Base-by-base conservation (phyloP, 441 rosid species). In the Syzygium syzygioides region DNA sequence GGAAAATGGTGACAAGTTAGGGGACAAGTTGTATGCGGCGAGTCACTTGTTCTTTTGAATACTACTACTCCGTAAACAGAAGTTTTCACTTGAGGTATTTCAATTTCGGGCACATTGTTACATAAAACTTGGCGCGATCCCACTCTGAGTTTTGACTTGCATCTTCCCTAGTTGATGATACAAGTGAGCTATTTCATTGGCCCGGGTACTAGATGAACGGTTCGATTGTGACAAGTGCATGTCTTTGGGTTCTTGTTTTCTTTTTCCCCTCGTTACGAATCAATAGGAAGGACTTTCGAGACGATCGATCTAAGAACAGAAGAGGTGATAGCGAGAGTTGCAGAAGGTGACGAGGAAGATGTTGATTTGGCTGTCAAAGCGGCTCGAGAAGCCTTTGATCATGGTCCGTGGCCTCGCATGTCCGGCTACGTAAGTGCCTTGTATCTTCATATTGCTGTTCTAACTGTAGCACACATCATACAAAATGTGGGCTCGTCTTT, bases 331-430 rank as follows among this genome's bases (percentile, higher is more conserved):
- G 89, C 95, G 5, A 91, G 90, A 80, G 79, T 96, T 32, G 95
- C 98, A 1, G 95, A 92, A 87, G 98, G 98, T 87, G 95, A 92
- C 25, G 91, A 89, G 86, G 98, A 93, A 79, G 99, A 97, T 66
- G 85, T 96, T 56, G 96, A 96, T 89, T 90, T 93, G 90, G 99
- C 97, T 17, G 98, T 96, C 54, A 93, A 90, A 71, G 97, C 97
- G 26, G 98, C 98, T 4, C 98, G 98, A 41, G 89, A 90, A 17
- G 98, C 98, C 50, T 96, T 97, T 66, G 98, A 97, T 83, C 84
- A 92, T 87, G 98, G 99, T 17, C 97, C 96, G 23, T 97, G 99
- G 98, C 98, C 99, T 37, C 97, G 98, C 87, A 80, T 96, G 88
- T 79, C 95, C 53, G 98, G 98, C 79, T 87, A 79, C 54, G 98